phyloP scores from a whole-genome alignment of 352 stramenopile genomes.

The Pythium vanterpoolii region DNA sequence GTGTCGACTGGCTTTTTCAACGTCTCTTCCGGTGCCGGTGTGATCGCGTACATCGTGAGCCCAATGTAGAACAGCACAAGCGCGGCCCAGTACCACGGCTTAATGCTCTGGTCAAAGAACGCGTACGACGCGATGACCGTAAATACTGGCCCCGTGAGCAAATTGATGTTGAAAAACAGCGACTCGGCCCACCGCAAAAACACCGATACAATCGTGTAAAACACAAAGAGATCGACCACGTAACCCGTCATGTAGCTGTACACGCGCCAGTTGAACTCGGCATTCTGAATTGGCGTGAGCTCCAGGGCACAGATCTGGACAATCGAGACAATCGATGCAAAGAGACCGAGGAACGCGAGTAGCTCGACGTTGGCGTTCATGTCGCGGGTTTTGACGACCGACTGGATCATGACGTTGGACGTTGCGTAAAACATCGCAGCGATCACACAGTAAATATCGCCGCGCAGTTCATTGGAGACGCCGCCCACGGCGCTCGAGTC shows the following conservation, averaged over 20 bases:
- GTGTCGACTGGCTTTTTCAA: conserved; percentile 1
- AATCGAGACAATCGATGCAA: conserved; percentile 45
- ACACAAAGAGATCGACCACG: conserved; percentile 50
- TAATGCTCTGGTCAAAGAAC: conserved; percentile 55
- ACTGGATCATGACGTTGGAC: conserved; percentile 75
- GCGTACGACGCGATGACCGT: conserved; percentile 53
- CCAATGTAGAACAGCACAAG: conserved; percentile 58
- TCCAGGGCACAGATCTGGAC: conserved; percentile 56
- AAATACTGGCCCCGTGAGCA: conserved; percentile 58
- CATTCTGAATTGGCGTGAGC: conserved; percentile 34
- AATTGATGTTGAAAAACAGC: conserved; percentile 65
- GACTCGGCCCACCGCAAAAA: conserved; percentile 60
- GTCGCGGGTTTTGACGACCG: conserved; percentile 54
- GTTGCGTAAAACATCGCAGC: conserved; percentile 58
- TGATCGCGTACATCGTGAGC: conserved; percentile 42
- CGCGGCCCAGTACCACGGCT: conserved; percentile 61
- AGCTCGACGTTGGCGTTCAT: conserved; percentile 56
- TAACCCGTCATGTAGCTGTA: conserved; percentile 63
- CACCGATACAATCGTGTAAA: conserved; percentile 59
- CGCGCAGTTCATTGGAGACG: conserved; percentile 32
- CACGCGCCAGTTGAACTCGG: conserved; percentile 42
- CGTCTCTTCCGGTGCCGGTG: conserved; percentile 29
- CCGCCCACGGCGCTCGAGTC: conserved; percentile 32
- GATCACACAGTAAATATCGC: conserved; percentile 59
- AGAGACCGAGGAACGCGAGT: conserved; percentile 52